Evolutionary conservation across 179 eudicot species (phyloP).

Genomic region (Silene noctiflora): DNA sequence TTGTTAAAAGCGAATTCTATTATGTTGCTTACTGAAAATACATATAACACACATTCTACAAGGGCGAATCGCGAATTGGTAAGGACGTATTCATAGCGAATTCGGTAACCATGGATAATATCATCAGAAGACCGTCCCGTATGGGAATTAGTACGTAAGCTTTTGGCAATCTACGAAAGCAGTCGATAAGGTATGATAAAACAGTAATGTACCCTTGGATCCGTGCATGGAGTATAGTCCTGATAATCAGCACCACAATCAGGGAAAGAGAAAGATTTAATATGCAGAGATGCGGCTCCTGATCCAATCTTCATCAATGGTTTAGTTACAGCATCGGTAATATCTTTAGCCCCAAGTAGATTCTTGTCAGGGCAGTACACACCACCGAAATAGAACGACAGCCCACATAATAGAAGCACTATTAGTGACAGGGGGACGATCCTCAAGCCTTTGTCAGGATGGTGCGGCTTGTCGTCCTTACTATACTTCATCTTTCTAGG

Average conservation of each 20-base stretch:
- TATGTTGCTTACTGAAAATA: too few relatives aligned
- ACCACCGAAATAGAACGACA: slow-evolving; percentile 88
- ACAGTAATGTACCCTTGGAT: slow-evolving; percentile 60
- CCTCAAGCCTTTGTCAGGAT: slow-evolving; percentile 51
- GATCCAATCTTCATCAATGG: slow-evolving; percentile 30
- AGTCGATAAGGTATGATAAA: background rate
- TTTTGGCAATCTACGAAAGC: background rate
- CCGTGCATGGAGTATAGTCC: slow-evolving; percentile 98
- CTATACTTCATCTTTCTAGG: slow-evolving; percentile 52
- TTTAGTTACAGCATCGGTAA: slow-evolving; percentile 25
- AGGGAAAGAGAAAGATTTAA: slow-evolving; percentile 59
- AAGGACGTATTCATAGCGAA: too few relatives aligned
- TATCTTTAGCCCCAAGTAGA: slow-evolving; percentile 28
- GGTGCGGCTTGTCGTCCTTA: slow-evolving; percentile 60
- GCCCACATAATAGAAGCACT: slow-evolving; percentile 64
- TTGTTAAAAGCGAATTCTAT: too few relatives aligned
- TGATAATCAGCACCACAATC: slow-evolving; percentile 62
- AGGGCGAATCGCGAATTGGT: too few relatives aligned
- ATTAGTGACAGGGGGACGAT: slow-evolving; percentile 47
- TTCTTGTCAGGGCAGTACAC: slow-evolving; percentile 59
- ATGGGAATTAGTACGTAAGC: background rate
- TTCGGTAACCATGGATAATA: too few relatives aligned
- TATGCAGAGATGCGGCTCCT: slow-evolving; percentile 41
- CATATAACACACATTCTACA: too few relatives aligned
- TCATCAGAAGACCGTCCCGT: background rate